Evolutionary conservation across 306 rosid genomes (phyloP).

Genomic region (Citrullus mucosospermus): DNA sequence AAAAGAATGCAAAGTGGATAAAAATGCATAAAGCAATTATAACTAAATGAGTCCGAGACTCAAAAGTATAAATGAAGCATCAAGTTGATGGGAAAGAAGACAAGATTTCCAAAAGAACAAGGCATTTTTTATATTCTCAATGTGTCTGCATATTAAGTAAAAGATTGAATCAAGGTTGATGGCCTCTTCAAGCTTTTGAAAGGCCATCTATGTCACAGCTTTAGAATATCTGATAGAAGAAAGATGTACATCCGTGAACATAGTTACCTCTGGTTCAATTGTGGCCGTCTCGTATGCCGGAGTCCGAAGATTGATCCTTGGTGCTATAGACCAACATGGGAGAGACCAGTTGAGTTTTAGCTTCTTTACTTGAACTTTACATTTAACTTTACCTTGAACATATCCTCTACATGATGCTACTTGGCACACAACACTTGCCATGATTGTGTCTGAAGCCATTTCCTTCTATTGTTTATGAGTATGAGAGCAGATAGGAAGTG

Average conservation of each 20-base stretch:
- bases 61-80: neutral
- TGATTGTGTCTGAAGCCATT: constrained; percentile 5
- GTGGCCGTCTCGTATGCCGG: neutral
- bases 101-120: neutral
- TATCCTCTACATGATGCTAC: neutral
- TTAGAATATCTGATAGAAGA: neutral
- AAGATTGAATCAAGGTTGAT: neutral
- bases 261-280: neutral
- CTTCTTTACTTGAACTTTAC: constrained; percentile 2
- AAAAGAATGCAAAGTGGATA: neutral
- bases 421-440: constrained; percentile 16
- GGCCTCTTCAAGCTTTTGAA: neutral
- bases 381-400: constrained; percentile 10
- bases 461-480: neutral
- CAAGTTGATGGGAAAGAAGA: neutral
- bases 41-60: neutral
- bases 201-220: neutral
- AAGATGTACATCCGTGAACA: neutral
- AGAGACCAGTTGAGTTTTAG: neutral
- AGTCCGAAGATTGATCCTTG: neutral
- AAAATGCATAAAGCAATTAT: neutral
- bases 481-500: neutral
- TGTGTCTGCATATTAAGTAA: neutral
- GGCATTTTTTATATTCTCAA: neutral
- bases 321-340: neutral